Base-by-base conservation (phyloP, 208 protist genomes). In the Leptomonas seymouri region DNA sequence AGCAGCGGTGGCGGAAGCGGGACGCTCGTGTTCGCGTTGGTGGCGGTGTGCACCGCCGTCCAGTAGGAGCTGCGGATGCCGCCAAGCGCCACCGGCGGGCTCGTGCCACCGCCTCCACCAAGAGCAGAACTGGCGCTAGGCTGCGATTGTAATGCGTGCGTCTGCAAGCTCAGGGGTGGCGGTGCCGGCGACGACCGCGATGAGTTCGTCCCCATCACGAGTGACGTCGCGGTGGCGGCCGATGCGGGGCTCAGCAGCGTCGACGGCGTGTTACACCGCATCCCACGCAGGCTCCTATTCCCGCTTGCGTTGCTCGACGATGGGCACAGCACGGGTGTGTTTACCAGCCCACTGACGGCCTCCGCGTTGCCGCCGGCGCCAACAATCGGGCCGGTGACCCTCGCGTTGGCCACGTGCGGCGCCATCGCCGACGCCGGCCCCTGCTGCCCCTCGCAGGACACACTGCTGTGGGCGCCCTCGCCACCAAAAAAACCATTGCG, bases 31-130 rank as follows among this genome's bases (percentile, higher is more conserved):
- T 77, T 77, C 44, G 58, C 63, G 23, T 77, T 77, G 18, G 71
- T 77, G 2, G 71, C 44, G 3, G 71, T 71, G 71, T 77, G 71
- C 64, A 77, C 71, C 1, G 71, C 65, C 14, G 71, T 77, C 71
- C 71, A 77, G 39, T 67, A 42, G 18, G 71, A 48, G 21, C 21
- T 27, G 21, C 71, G 59, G 6, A 36, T 30, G 14, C 55, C 57
- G 48, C 46, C 50, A 16, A 20, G 54, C 23, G 44, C 11, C 31
- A 14, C 21, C 18, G 41, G 48, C 16, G 9, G 30, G 48, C 39
- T 49, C 18, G 25, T 67, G 42, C 50, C 3, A 23, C 58, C 25
- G 49, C 21, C 21, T 20, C 59, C 23, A 3, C 18, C 36, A 31
- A 12, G 27, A 15, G 5, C 48, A 20, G 16, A 11, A 21, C 49